Evolutionary conservation across 352 stramenopile species (phyloP), one percentile per base, ranked within the genome.

Genomic region (Phytopythium delawarense): DNA sequence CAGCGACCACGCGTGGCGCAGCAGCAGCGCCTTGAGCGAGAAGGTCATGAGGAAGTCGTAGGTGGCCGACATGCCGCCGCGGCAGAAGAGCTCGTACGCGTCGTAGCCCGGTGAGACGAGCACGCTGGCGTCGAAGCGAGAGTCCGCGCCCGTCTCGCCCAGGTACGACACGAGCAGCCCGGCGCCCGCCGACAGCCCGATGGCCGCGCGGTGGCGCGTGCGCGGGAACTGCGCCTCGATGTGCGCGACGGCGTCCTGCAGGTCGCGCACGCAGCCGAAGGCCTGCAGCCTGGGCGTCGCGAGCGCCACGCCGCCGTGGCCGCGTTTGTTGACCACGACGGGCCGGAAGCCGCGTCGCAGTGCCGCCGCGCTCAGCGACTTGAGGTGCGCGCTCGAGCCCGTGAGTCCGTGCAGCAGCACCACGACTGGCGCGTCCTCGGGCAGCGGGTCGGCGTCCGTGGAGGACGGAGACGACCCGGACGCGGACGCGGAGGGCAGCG

Each of bases 301-400:
- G 35, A 82, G 63, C 48, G 48, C 15, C 23, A 78, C 59, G 49
- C 71, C 74, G 35, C 75, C 75, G 57, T 84, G 75, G 23, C 75
- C 75, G 54, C 75, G 75, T 60, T 81, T 84, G 68, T 84, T 84
- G 48, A 81, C 80, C 25, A 74, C 75, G n/a, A 84, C 72, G 13
- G 75, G 75, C 8, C 75, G 70, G 59, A 73, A 84, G 28, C 75
- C 75, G 35, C 59, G 65, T 2, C 45, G n/a, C 5, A 79, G 51
- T 18, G 74, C 74, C 23, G 76, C 74, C 49, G 65, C 65, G 55
- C 74, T 79, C 7, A 74, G 62, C 37, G 68, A 71, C 23, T 66
- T 63, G 66, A 79, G 76, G 64, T 54, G 61, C 46, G 64, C 28
- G 42, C 71, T 79, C 59, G 68, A 79, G 32, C 74, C 74, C 8